Evolutionary conservation across 805 yeast species (phyloP), one percentile per base, ranked within the genome.

Genomic region (Yarrowia hollandica): DNA sequence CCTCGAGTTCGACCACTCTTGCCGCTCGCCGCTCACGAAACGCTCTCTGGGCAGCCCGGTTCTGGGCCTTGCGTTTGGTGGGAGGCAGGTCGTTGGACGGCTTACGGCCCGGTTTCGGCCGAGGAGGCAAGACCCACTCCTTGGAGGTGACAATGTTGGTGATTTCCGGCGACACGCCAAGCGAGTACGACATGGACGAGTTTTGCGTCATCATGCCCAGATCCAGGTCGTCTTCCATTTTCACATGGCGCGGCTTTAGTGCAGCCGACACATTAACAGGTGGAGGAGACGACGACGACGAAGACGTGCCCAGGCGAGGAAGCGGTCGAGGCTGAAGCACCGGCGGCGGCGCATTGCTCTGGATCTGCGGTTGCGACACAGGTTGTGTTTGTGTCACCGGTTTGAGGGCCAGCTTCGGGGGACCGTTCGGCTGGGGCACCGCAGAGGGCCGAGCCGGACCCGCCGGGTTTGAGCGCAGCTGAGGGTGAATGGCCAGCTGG

Each of bases 51-150:
- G 57, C 50, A 23, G 59, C 46, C 15, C 50, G 14, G 22, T 35
- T 31, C 39, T 54, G 33, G 35, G 62, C 42, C 39, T 42, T 35
- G 12, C 59, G 33, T 19, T 60, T 28, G n/a, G 37, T 26, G 5
- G 55, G 28, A 26, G 54, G 31, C 26, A 37, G 26, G 48, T 38
- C 50, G 25, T 22, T 39, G 69, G 60, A 33, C 10, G 64, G 64
- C 42, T 62, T 64, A 11, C 66, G 52, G 19, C 87, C 88, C 0
- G 88, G 87, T 64, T 84, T 82, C 23, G 88, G 88, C 65, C 88
- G 75, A n/a, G 88, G 88, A 5, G 88, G 90, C 18, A 83, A 72
- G 6, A 82, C 85, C 90, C 88, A 85, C 65, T 81, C 80, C 64
- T 82, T 83, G 48, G 87, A 83, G 1, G 88, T 82, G 25, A 48